These are phyloP conservation scores for Lactuca saligna DNA, from an alignment of 129 eudicot genomes.

Conservation along the genomic window DNA sequence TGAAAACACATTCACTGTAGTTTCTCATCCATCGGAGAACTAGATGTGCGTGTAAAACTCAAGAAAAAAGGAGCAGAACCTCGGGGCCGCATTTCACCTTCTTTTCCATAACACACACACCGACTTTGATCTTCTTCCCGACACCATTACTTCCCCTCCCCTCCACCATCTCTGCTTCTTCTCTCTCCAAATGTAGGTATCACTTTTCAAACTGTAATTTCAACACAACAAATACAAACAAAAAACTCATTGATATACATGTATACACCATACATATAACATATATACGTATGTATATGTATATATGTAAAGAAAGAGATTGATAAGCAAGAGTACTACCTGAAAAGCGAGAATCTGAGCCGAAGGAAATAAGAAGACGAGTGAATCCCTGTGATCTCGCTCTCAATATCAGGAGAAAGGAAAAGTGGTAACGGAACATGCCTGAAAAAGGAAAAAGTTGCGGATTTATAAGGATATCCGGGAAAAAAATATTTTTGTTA, in stretches of 20 bases:
- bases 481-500: slow-evolving; percentile 14
- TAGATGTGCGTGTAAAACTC: slow-evolving; percentile 14
- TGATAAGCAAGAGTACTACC: slow-evolving; percentile 19
- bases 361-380: neutral
- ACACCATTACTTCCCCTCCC: slow-evolving; percentile 19
- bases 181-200: slow-evolving; percentile 6
- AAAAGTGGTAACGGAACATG: slow-evolving; percentile 17
- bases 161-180: slow-evolving; percentile 22
- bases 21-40: slow-evolving; percentile 24
- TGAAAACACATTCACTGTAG: slow-evolving; percentile 22
- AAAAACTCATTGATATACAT: neutral
- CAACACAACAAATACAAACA: neutral
- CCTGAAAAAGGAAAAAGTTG: slow-evolving; percentile 13
- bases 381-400: neutral
- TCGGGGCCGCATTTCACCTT: slow-evolving; percentile 99
- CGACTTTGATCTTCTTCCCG: slow-evolving; percentile 57
- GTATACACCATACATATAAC: neutral
- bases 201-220: slow-evolving; percentile 16
- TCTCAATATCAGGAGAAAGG: neutral
- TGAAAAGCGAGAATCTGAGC: slow-evolving; percentile 22
- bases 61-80: slow-evolving; percentile 63
- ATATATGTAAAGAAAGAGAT: neutral
- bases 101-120: slow-evolving; percentile 99
- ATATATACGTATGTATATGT: neutral
- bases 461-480: slow-evolving; percentile 29